phyloP scores from a whole-genome alignment of 805 yeast genomes.

The Starmerella davenportii region DNA sequence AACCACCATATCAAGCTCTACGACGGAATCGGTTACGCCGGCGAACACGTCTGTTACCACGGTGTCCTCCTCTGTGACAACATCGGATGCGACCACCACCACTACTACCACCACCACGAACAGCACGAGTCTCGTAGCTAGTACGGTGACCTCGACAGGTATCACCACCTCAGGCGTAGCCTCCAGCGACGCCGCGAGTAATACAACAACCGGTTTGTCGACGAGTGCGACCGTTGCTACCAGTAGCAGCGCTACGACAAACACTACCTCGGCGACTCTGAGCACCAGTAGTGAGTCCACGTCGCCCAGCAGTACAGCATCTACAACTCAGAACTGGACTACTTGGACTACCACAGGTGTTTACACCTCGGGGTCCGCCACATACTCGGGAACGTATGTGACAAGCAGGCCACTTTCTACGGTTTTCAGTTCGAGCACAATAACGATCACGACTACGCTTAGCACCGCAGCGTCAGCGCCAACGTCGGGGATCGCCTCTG shows the following conservation, averaged over 20 bases:
- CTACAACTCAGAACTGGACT: constrained; percentile 1
- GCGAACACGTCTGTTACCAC: too few relatives aligned
- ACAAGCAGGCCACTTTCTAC: not conserved
- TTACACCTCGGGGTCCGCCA: not conserved
- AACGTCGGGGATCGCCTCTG: too few relatives aligned
- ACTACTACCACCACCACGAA: not conserved
- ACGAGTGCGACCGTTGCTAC: not conserved
- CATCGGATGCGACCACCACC: constrained; percentile 1
- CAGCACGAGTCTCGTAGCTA: not conserved
- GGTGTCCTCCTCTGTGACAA: too few relatives aligned
- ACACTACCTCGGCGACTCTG: constrained; percentile 1
- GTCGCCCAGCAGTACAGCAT: not conserved
- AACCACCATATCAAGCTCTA: too few relatives aligned
- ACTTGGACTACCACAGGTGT: not conserved
- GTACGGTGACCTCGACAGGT: not conserved
- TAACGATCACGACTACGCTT: not conserved
- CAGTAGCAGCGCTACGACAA: not conserved
- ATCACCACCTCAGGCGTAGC: too few relatives aligned
- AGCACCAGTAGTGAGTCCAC: not conserved
- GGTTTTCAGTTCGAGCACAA: not conserved
- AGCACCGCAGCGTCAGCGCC: constrained; percentile 1
- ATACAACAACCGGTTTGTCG: too few relatives aligned
- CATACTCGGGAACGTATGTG: not conserved
- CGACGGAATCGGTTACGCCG: too few relatives aligned
- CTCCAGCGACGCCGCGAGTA: too few relatives aligned